phyloP scores from a whole-genome alignment of 768 basidiomycete species.

The Xanthoconium stramineum region DNA sequence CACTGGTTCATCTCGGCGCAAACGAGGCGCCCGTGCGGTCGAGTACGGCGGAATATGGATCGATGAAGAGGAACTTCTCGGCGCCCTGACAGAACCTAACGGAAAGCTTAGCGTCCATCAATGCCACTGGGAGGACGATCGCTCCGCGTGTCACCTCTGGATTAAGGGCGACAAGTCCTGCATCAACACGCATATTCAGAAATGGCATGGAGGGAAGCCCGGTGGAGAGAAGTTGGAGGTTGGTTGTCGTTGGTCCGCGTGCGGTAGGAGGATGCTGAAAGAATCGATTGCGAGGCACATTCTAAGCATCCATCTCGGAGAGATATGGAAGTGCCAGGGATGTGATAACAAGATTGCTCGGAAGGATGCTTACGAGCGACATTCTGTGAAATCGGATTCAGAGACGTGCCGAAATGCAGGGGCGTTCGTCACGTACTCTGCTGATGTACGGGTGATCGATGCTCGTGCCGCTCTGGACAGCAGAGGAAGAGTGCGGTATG shows the following conservation, averaged over 20 bases:
- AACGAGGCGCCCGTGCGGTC: conserved; percentile 1
- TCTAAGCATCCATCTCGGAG: conserved; percentile 11
- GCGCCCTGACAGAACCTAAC: background rate
- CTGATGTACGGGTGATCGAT: conserved; percentile 1
- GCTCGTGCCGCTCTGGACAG: conserved; percentile 3
- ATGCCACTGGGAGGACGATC: conserved; percentile 14
- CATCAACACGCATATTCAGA: conserved; percentile 14
- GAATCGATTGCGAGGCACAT: conserved; percentile 20
- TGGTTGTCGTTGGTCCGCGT: conserved; percentile 9
- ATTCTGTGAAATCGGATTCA: background rate
- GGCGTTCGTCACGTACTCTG: conserved; percentile 8
- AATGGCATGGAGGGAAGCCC: conserved; percentile 11
- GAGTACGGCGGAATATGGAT: conserved; percentile 7
- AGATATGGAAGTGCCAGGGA: conserved; percentile 12
- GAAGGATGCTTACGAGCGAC: conserved; percentile 6
- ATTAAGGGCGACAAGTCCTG: conserved; percentile 15
- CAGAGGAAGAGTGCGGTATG: conserved; percentile 2
- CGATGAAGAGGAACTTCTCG: conserved; percentile 12
- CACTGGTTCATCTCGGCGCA: background rate
- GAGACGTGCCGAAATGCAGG: conserved; percentile 6
- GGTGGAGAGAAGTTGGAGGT: conserved; percentile 6
- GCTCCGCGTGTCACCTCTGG: conserved; percentile 13
- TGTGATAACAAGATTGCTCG: conserved; percentile 12
- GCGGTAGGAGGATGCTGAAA: conserved; percentile 14
- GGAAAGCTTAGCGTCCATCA: conserved; percentile 4